Evolutionary conservation across 176 grass and related monocot genomes (phyloP), one percentile per base, ranked within the genome.

Genomic region (Carex parvula): DNA sequence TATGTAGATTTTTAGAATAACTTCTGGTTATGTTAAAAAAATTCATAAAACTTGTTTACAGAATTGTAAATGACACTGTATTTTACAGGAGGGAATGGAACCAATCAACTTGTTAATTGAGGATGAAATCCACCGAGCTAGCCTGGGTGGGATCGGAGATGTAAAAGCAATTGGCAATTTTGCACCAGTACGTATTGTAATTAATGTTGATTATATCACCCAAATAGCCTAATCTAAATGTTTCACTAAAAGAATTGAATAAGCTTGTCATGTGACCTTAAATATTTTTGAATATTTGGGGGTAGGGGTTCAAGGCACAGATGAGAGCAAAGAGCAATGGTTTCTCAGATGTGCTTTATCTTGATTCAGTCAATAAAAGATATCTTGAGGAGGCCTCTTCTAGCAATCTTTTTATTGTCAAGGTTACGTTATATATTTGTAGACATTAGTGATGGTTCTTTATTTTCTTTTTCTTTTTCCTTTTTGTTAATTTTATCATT

Each of bases 151-250:
- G 2, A 92, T 90, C 15, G 96, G 96, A 56, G 90, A 81, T 24
- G 96, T 99, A 58, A 99, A 99, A 73, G 86, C 93, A 54, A 99
- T 95, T 81, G 16, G 90, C 48, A 99, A 99, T 92, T 99, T 95
- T 87, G 91, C 83, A n/a, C 96, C 96, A 68, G 96, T 98, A 85
- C 26, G 81, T 80, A 83, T 63, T 42, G 29, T 7, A 64, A 20
- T 60, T 7, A 64, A 20, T 60, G 16, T 60, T 14, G 29, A 33
- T 60, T 62, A 39, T 39, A 55, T 55, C 14, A 77, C 46, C 11
- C 2, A 77, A 17, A 56, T 56, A 55, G 14, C 29, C 52, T 60
- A 12, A 72, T 15, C 8, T 11, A 56, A 59, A 84, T 64, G 68
- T 63, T 79, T 61, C 56, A n/a, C 16, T 13, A 11, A 59, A 78